Base-by-base conservation (phyloP, 1,284 basidiomycete species). In the Coriolopsis trogii region DNA sequence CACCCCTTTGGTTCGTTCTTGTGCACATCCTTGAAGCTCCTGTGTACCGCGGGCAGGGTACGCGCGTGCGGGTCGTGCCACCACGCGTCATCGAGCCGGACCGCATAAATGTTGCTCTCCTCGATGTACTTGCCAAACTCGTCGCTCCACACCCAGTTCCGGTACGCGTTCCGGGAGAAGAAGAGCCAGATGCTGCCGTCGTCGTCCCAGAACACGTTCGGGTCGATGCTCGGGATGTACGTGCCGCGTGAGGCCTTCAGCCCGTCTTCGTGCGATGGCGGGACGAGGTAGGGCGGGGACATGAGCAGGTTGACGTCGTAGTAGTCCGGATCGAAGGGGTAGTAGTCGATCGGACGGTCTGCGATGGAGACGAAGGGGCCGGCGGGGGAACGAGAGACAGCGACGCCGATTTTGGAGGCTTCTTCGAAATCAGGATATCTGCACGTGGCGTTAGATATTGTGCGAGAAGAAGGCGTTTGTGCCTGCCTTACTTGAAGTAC, bases 181-280 rank as follows among this genome's bases (percentile, higher is more conserved):
- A 51, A 51, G 49, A 51, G 49, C 49, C 49, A 51, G 49, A 51
- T 51, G 29, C 42, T 38, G 6, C 49, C 49, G 39, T 51, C 49
- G 38, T 31, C 39, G 39, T 51, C 49, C 25, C 30, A 51, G 44
- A 51, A 46, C 7, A 51, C 49, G 43, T 51, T 46, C 24, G 49
- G 37, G 43, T 51, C 49, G 33, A 46, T 46, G 38, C 16, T 36
- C 21, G 49, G 49, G 44, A 51, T 46, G 49, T 46, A 51, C 31
- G 49, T 51, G 30, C 49, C 49, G 4, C 29, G 20, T 2, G 49
- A 39, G 4, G 44, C 44, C 3, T 30, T 24, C 43, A 41, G n/a
- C 3, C 50, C 50, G 21, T 15, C 39, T n/a, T 45, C 50, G 26
- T 41, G 43, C 31, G 50, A n/a, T 5, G 43, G 49, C 12, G 44